Conservation (phyloP, 768 basidiomycete genomes). For the Panellus pusillus region DNA sequence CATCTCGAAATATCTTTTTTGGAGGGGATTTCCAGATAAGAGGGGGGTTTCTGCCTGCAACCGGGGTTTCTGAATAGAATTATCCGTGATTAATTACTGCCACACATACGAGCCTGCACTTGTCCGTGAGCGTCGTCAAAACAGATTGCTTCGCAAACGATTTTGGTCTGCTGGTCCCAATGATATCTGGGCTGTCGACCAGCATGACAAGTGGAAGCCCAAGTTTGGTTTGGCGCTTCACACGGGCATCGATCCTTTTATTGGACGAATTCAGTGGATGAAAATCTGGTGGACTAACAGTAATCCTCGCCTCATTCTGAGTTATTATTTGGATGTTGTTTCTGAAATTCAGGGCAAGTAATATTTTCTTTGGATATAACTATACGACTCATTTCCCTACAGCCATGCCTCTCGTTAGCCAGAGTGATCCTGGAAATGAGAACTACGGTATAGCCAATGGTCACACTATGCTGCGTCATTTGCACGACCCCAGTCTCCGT, state of each 20-base stretch:
- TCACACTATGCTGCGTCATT: constrained; percentile 34
- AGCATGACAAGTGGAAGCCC: constrained; percentile 34
- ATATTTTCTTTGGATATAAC: too few species aligned
- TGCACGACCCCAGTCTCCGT: constrained; percentile 29
- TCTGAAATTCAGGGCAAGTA: constrained; percentile 16
- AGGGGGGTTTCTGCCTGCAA: too few species aligned
- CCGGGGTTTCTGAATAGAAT: too few species aligned
- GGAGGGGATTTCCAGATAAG: too few species aligned
- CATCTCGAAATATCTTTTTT: too few species aligned
- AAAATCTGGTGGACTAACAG: constrained; percentile 36
- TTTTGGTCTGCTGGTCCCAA: constrained; percentile 33
- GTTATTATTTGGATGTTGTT: constrained; percentile 29
- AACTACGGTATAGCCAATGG: constrained; percentile 39
- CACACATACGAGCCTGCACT: constrained; percentile 20
- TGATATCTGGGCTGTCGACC: constrained; percentile 30
- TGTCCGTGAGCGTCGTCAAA: constrained; percentile 3
- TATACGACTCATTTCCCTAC: too few species aligned
- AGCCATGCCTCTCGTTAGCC: constrained; percentile 34
- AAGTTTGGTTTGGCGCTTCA: constrained; percentile 30
- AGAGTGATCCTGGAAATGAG: constrained; percentile 36
- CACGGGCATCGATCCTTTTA: constrained; percentile 27
- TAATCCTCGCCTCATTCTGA: constrained; percentile 25
- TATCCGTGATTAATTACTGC: too few species aligned
- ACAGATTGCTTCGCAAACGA: constrained; percentile 18
- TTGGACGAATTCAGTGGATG: constrained; percentile 30